Evolutionary conservation across 306 rosid genomes (phyloP).

Genomic region (Arachis stenosperma): DNA sequence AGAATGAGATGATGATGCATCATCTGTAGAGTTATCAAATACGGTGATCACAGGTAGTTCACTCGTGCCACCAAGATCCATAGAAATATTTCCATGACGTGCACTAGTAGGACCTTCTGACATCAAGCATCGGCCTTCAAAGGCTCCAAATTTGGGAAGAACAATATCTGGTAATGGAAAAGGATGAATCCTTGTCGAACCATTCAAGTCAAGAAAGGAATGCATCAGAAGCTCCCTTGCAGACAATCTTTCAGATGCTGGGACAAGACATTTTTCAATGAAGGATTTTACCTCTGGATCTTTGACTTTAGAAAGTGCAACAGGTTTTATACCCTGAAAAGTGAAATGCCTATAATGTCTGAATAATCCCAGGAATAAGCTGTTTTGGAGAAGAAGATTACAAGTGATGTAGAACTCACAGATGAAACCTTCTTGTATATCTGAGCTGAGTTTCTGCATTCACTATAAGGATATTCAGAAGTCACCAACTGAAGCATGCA

Average conservation of each 20-base stretch:
- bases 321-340: conserved; percentile 49
- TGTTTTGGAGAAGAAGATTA: conserved; percentile 2
- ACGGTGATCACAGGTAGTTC: conserved; percentile 46
- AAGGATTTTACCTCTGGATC: conserved; percentile 46
- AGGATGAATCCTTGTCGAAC: conserved; percentile 33
- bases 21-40: conserved; percentile 27
- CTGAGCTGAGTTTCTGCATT: conserved; percentile 58
- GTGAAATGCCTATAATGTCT: conserved; percentile 20
- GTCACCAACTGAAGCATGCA: conserved; percentile 62
- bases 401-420: conserved; percentile 37
- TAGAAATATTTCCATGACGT: conserved; percentile 30
- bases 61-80: conserved; percentile 35
- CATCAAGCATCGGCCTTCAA: conserved; percentile 53
- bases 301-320: conserved; percentile 40
- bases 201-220: conserved; percentile 44
- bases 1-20: conserved; percentile 10
- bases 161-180: conserved; percentile 56
- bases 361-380: conserved; percentile 9
- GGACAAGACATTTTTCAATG: conserved; percentile 52
- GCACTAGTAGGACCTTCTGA: conserved; percentile 58
- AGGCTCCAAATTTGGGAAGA: conserved; percentile 54
- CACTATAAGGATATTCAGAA: conserved; percentile 55
- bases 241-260: conserved; percentile 49
- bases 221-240: conserved; percentile 48
- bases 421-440: conserved; percentile 65